A percentile compares a stretch with the other conserved stretches of the same genome.
Evolutionary conservation across 2,329 filamentous ascomycete species (phyloP).

Genomic region (Ophiostoma montium): DNA sequence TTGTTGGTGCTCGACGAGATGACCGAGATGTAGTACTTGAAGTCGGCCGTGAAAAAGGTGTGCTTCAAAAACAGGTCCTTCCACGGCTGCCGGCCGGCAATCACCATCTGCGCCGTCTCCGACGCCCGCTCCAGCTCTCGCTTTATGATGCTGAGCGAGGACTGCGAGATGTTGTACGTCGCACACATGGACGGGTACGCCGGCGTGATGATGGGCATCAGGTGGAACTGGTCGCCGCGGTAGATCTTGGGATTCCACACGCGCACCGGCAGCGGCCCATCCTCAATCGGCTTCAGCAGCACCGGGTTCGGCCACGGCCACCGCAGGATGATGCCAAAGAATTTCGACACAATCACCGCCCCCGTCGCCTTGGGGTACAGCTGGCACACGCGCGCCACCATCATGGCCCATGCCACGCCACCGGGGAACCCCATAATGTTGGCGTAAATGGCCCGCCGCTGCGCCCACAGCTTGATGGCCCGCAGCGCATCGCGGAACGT

Average conservation of each 20-base stretch:
- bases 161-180: slow-evolving; percentile 83
- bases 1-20: slow-evolving; percentile 70
- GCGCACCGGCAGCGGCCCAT: slow-evolving; percentile 63
- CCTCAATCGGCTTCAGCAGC: slow-evolving; percentile 75
- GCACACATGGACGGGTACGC: slow-evolving; percentile 97
- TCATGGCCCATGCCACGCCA: slow-evolving; percentile 95
- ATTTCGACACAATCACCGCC: slow-evolving; percentile 79
- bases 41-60: slow-evolving; percentile 82
- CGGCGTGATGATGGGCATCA: slow-evolving; percentile 97
- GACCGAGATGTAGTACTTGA: slow-evolving; percentile 91
- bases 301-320: slow-evolving; percentile 97
- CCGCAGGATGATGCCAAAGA: slow-evolving; percentile 79
- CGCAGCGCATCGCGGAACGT: slow-evolving; percentile 81
- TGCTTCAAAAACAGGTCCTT: slow-evolving; percentile 80
- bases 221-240: slow-evolving; percentile 64
- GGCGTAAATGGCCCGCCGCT: slow-evolving; percentile 81
- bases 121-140: slow-evolving; percentile 67
- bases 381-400: slow-evolving; percentile 90
- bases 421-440: slow-evolving; percentile 95
- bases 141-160: slow-evolving; percentile 72
- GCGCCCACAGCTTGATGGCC: slow-evolving; percentile 93
- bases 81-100: slow-evolving; percentile 64
- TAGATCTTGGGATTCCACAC: slow-evolving; percentile 95
- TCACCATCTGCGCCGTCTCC: slow-evolving; percentile 66
- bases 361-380: slow-evolving; percentile 87